These are phyloP conservation scores for Eutypa lata DNA, from an alignment of 2,329 filamentous ascomycete genomes.

Conservation along the genomic window DNA sequence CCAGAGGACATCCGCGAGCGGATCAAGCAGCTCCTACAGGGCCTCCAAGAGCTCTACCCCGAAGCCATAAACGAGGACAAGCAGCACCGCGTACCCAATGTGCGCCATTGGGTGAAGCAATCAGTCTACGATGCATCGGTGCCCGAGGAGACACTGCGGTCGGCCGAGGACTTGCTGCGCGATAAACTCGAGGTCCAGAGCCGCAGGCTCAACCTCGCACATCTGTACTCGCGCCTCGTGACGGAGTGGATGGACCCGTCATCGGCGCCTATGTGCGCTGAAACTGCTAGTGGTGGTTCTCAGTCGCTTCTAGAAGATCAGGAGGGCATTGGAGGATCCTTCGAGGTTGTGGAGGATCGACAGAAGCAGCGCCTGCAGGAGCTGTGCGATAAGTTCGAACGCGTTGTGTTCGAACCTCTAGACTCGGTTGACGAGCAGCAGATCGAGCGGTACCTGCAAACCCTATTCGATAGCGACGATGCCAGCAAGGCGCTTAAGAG, in stretches of 20 bases:
- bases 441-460: slow-evolving; percentile 29
- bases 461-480: slow-evolving; percentile 28
- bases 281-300: slow-evolving; percentile 12
- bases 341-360: slow-evolving; percentile 26
- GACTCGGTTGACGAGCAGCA: slow-evolving; percentile 29
- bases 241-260: slow-evolving; percentile 36
- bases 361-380: slow-evolving; percentile 34
- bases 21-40: slow-evolving; percentile 8
- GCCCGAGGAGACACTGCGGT: slow-evolving; percentile 25
- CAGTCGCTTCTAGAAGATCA: no score
- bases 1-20: slow-evolving; percentile 7
- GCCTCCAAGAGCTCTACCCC: slow-evolving; percentile 9
- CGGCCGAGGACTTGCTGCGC: slow-evolving; percentile 29
- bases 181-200: slow-evolving; percentile 32
- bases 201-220: slow-evolving; percentile 31
- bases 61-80: background rate
- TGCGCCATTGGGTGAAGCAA: slow-evolving; percentile 33
- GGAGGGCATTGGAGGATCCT: no score
- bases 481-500: slow-evolving; percentile 16
- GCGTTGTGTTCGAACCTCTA: slow-evolving; percentile 34
- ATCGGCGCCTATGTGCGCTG: slow-evolving; percentile 8
- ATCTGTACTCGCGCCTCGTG: slow-evolving; percentile 34
- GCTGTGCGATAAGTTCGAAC: slow-evolving; percentile 36
- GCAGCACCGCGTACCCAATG: slow-evolving; percentile 25
- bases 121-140: slow-evolving; percentile 34